Conservation (phyloP, 306 rosid species). For the Cucurbita ficifolia region DNA sequence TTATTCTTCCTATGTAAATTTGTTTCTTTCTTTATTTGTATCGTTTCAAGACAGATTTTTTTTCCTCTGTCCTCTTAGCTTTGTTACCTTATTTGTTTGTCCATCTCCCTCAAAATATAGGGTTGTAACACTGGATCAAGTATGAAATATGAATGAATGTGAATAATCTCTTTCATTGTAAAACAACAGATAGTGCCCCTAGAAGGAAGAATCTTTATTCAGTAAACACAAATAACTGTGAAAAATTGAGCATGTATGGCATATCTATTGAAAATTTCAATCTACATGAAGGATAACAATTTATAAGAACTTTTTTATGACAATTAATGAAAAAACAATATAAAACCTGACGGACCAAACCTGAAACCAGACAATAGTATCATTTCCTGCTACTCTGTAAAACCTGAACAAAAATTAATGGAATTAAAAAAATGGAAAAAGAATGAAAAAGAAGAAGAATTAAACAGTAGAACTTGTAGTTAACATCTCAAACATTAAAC, state of each 20-base stretch:
- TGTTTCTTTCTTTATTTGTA: neutral
- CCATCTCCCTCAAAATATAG: neutral
- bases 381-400: conserved; percentile 65
- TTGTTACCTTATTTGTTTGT: neutral
- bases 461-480: neutral
- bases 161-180: neutral
- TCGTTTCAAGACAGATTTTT: neutral
- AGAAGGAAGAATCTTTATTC: neutral
- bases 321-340: conserved; percentile 14
- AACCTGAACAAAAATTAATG: conserved; percentile 28
- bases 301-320: neutral
- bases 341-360: conserved; percentile 94
- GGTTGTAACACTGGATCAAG: neutral
- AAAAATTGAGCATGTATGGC: neutral
- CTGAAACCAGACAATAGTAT: conserved; percentile 90
- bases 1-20: neutral
- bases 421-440: neutral
- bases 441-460: neutral
- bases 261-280: neutral
- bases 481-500: neutral
- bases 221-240: neutral
- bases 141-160: neutral
- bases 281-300: neutral
- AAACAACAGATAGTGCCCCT: neutral
- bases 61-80: neutral